Evolutionary conservation across 495 filamentous ascomycete species (phyloP).

Genomic region (Viridothelium virens): DNA sequence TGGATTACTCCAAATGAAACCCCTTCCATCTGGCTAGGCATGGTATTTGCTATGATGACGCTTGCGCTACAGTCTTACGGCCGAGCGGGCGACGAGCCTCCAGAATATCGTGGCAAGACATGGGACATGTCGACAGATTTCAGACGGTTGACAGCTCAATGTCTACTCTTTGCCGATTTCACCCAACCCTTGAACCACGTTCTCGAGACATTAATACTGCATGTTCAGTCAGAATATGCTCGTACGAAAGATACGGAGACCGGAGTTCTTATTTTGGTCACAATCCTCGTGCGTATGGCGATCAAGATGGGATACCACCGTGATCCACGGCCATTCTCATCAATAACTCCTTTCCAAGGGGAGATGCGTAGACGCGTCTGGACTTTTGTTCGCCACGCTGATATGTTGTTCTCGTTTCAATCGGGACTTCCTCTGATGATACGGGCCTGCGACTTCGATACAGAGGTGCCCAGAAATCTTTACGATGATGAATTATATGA

Average conservation of each 20-base stretch:
- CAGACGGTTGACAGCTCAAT: constrained; percentile 75
- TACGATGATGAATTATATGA: constrained; percentile 91
- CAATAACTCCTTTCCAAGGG: constrained; percentile 76
- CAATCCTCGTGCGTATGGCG: constrained; percentile 74
- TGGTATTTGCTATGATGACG: constrained; percentile 81
- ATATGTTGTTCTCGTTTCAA: constrained; percentile 86
- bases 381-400: constrained; percentile 71
- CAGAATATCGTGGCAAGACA: constrained; percentile 54
- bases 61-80: constrained; percentile 87
- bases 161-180: constrained; percentile 78
- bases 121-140: constrained; percentile 67
- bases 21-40: constrained; percentile 78
- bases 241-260: constrained; percentile 73
- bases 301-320: constrained; percentile 96
- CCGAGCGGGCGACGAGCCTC: constrained; percentile 82
- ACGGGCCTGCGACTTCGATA: constrained; percentile 72
- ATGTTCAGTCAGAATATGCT: constrained; percentile 72
- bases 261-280: constrained; percentile 71
- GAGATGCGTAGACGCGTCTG: constrained; percentile 89
- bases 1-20: constrained; percentile 79
- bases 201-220: constrained; percentile 82
- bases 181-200: constrained; percentile 77
- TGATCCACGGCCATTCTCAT: constrained; percentile 75
- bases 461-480: constrained; percentile 75
- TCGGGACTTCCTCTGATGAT: constrained; percentile 86